Conservation (phyloP, 306 rosid species). For the Malus fusca region DNA sequence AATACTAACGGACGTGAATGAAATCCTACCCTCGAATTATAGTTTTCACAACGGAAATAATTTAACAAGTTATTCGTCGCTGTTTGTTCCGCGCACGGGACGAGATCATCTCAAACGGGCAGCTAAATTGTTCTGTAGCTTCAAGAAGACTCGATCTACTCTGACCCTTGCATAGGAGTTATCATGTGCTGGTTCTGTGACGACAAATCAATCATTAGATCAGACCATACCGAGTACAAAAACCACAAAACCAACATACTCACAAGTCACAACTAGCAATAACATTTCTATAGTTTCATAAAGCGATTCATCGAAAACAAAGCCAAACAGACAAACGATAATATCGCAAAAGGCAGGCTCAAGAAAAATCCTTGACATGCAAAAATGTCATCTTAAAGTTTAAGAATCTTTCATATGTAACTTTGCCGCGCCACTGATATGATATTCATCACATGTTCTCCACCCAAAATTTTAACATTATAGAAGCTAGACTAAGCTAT, state of each 20-base stretch:
- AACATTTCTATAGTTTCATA: neutral
- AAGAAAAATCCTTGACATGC: neutral
- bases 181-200: constrained; percentile 74
- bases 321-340: neutral
- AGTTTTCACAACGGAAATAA: constrained; percentile 28
- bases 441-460: neutral
- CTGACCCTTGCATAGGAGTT: constrained; percentile 84
- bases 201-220: constrained; percentile 6
- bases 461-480: neutral
- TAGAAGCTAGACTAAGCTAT: neutral
- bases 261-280: neutral
- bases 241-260: neutral
- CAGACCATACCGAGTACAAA: neutral
- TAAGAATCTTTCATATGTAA: neutral
- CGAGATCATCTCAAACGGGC: constrained; percentile 24
- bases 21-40: constrained; percentile 20
- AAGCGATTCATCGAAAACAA: neutral
- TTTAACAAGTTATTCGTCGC: neutral
- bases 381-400: neutral
- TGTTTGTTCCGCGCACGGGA: constrained; percentile 15
- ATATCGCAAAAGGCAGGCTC: neutral
- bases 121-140: constrained; percentile 17
- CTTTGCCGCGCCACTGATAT: neutral
- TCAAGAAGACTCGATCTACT: constrained; percentile 30
- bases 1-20: constrained; percentile 8